Evolutionary conservation across 331 rosid genomes (phyloP), one percentile per base, ranked within the genome.

Genomic region (Erythrophleum ivorense): DNA sequence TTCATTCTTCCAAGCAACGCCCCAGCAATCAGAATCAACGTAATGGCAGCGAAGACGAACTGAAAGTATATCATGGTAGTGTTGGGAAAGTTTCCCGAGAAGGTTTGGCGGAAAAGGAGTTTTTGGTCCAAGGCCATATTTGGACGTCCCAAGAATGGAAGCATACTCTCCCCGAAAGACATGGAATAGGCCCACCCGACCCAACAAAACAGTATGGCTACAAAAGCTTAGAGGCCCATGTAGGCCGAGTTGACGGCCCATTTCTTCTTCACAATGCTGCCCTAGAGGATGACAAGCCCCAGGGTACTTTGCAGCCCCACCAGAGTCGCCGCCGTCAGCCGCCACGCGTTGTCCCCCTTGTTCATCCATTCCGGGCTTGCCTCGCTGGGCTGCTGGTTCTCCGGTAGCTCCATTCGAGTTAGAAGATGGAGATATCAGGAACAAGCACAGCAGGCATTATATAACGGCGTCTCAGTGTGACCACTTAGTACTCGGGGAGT

Each of bases 321-420:
- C 18, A 84, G 60, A 1, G 90, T 84, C 15, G 88, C 87, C 2
- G 88, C 24, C 4, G 83, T 88, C 14, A 88, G 75, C 75, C 84
- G 88, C 91, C 89, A 88, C 12, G 82, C 83, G 68, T 88, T 82
- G 88, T 88, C 91, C 8, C 80, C 91, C 48, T 86, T 82, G 84
- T 48, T 86, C 84, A 88, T 29, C 91, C 88, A 88, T 1, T 19
- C 34, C 0, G 89, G 89, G 84, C 82, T 88, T 0, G 59, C 78
- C 0, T 18, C 34, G 31, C 9, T 46, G 0, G 82, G 53, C 0
- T 0, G 1, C 48, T 24, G 29, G 29, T 24, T 24, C 29, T 9
- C 48, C 5, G 48, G 3, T 43, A 84, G 46, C 0, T 3, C 12
- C 75, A 72, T 74, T 31, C 0, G 43, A 43, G 33, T 29, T n/a